Conservation (phyloP, 1,284 basidiomycete species). For the Mycena citricolor region DNA sequence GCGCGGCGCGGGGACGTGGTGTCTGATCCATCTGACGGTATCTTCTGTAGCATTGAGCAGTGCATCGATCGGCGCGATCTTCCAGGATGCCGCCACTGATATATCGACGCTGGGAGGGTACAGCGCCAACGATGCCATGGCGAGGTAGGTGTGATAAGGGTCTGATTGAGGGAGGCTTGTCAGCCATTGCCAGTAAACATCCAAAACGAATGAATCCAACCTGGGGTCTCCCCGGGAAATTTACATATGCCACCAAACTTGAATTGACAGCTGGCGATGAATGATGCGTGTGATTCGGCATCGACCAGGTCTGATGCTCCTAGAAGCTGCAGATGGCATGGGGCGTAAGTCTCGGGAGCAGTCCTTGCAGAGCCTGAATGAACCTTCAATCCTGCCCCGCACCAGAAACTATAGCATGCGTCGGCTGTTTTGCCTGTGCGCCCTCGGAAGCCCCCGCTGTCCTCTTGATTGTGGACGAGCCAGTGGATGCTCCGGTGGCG, state of each 20-base stretch:
- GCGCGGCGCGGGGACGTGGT: slow-evolving; percentile 40
- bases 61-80: slow-evolving; percentile 59
- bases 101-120: slow-evolving; percentile 44
- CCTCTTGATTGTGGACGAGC: slow-evolving; percentile 71
- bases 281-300: slow-evolving; percentile 52
- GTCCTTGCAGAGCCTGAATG: slow-evolving; percentile 24
- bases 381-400: slow-evolving; percentile 76
- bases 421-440: slow-evolving; percentile 85
- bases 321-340: slow-evolving; percentile 53
- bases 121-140: slow-evolving; percentile 77
- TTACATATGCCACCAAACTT: slow-evolving; percentile 86
- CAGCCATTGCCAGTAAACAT: slow-evolving; percentile 1
- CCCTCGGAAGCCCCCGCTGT: slow-evolving; percentile 78
- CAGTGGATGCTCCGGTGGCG: slow-evolving; percentile 65
- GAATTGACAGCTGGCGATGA: slow-evolving; percentile 76
- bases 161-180: slow-evolving; percentile 43
- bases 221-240: slow-evolving; percentile 73
- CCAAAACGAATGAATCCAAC: slow-evolving; percentile 28
- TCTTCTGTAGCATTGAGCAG: slow-evolving; percentile 67
- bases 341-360: background rate
- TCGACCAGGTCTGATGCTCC: slow-evolving; percentile 58
- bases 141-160: slow-evolving; percentile 90
- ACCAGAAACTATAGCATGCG: slow-evolving; percentile 96
- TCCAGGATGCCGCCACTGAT: slow-evolving; percentile 46
- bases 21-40: slow-evolving; percentile 64